Evolutionary conservation across 1,139 yeast genomes (phyloP).

Genomic region (Waltiozyma solani): DNA sequence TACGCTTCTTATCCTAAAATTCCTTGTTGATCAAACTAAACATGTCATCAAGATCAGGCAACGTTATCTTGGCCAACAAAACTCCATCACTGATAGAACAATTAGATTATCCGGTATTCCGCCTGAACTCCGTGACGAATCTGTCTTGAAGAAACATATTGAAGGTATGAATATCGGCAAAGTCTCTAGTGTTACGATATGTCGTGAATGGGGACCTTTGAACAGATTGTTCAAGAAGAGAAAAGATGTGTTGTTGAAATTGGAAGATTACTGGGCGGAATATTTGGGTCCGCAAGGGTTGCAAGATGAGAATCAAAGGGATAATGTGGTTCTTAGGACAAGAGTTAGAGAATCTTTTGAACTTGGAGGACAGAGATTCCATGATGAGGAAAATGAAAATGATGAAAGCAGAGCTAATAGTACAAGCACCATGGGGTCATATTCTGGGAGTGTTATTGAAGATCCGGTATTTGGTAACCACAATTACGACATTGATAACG

Average conservation of each 20-base stretch:
- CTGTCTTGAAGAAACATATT: slow-evolving; percentile 39
- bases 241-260: slow-evolving; percentile 22
- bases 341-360: slow-evolving; percentile 17
- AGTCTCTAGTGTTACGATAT: slow-evolving; percentile 43
- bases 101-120: slow-evolving; percentile 90
- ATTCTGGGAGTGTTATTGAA: no score
- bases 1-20: slow-evolving; percentile 55
- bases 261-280: slow-evolving; percentile 39
- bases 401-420: background rate
- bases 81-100: slow-evolving; percentile 88
- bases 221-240: slow-evolving; percentile 33
- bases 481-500: slow-evolving; percentile 11
- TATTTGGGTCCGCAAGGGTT: slow-evolving; percentile 23
- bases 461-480: background rate
- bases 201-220: slow-evolving; percentile 45
- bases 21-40: slow-evolving; percentile 58
- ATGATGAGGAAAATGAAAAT: slow-evolving; percentile 1
- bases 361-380: slow-evolving; percentile 20
- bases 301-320: slow-evolving; percentile 6
- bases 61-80: slow-evolving; percentile 74
- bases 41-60: slow-evolving; percentile 73
- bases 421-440: no score
- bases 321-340: slow-evolving; percentile 14
- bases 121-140: slow-evolving; percentile 37
- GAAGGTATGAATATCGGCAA: slow-evolving; percentile 55